Evolutionary conservation across 768 basidiomycete genomes (phyloP).

Genomic region (Clavulina sp.): DNA sequence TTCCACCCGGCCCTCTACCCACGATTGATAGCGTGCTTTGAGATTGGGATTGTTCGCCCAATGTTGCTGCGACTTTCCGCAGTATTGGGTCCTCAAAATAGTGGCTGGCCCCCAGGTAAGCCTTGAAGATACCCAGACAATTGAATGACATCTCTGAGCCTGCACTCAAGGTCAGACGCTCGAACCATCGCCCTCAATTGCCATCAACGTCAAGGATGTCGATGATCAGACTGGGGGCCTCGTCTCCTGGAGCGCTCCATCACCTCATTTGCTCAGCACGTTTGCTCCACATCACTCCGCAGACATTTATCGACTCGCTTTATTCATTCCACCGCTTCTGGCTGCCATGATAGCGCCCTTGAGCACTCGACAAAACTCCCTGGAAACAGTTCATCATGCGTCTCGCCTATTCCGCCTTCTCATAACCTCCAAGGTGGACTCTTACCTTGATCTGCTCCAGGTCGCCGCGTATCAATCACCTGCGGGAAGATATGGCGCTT

Average conservation of each 20-base stretch:
- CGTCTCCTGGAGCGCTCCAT: neutral
- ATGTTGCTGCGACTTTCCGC: conserved; percentile 26
- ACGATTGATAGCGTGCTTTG: conserved; percentile 50
- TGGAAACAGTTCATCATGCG: conserved; percentile 40
- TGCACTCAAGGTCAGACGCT: no score
- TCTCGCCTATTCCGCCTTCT: conserved; percentile 38
- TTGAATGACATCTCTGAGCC: no score
- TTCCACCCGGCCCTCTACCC: conserved; percentile 46
- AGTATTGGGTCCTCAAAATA: no score
- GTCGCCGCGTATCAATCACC: conserved; percentile 49
- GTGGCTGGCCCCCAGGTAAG: no score
- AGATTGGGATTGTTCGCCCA: conserved; percentile 37
- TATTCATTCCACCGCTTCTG: conserved; percentile 45
- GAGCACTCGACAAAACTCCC: no score
- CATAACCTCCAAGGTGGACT: conserved; percentile 41
- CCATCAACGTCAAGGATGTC: no score
- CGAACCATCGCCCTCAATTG: no score
- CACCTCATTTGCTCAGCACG: conserved; percentile 24
- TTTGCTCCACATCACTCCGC: conserved; percentile 39
- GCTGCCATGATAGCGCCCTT: no score
- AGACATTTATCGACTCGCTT: conserved; percentile 39
- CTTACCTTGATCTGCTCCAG: conserved; percentile 53
- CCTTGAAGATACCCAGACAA: no score
- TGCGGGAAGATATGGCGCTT: conserved; percentile 35
- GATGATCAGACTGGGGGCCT: neutral